A percentile compares a stretch with the other conserved stretches of the same genome.
Conservation (phyloP, 1,284 basidiomycete genomes). For the Pterula multifida region DNA sequence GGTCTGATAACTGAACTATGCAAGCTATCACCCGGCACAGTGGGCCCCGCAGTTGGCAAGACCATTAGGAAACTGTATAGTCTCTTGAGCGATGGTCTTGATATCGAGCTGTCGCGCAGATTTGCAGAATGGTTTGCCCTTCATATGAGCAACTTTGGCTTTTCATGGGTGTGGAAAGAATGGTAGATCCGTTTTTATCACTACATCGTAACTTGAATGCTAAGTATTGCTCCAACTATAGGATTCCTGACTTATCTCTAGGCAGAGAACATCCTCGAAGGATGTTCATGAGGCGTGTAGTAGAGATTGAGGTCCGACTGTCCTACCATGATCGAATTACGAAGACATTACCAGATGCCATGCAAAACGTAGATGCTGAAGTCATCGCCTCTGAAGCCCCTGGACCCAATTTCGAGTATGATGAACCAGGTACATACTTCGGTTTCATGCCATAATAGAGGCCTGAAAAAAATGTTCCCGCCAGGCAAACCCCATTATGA, state of each 20-base stretch:
- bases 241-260: conserved; percentile 78
- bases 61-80: conserved; percentile 82
- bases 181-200: conserved; percentile 47
- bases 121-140: conserved; percentile 93
- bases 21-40: conserved; percentile 80
- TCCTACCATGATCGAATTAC: conserved; percentile 91
- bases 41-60: conserved; percentile 94
- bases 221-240: conserved; percentile 18
- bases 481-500: conserved; percentile 67
- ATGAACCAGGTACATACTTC: conserved; percentile 50
- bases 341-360: conserved; percentile 77
- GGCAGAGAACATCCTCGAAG: conserved; percentile 73
- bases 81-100: conserved; percentile 68
- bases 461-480: conserved; percentile 1
- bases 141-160: conserved; percentile 97
- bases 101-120: conserved; percentile 71
- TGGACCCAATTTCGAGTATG: conserved; percentile 77
- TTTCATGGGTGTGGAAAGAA: conserved; percentile 99
- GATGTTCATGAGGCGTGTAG: conserved; percentile 76
- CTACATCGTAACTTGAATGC: background rate
- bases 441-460: background rate
- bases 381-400: conserved; percentile 70
- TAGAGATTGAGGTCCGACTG: conserved; percentile 86
- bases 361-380: conserved; percentile 54
- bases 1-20: conserved; percentile 89